Conservation (phyloP, 2,329 filamentous ascomycete genomes). For the Xylariaceae sp. region DNA sequence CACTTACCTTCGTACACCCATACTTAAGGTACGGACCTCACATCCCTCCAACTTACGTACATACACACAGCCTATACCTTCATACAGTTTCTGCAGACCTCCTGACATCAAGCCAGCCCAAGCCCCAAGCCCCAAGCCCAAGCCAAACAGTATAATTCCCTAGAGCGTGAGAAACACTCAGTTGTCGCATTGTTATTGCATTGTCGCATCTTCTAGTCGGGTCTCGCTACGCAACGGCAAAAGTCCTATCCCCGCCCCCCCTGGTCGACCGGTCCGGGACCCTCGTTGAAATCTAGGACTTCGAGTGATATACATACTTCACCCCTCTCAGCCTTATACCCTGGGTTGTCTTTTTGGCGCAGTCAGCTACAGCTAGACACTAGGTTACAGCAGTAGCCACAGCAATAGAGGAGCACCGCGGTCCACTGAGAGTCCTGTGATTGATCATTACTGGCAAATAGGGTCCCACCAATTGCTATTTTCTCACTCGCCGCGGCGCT, state of each 20-base stretch:
- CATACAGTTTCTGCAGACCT: background rate
- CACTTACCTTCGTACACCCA: background rate
- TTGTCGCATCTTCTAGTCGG: too few relatives aligned
- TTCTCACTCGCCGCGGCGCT: constrained; percentile 24
- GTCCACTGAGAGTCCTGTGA: constrained; percentile 14
- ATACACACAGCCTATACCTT: background rate
- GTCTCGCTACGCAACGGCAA: background rate
- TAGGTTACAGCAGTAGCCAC: too few relatives aligned
- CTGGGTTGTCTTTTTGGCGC: constrained; percentile 14
- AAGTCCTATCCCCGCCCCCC: background rate
- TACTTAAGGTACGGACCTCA: constrained; percentile 1
- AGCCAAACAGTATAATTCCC: background rate
- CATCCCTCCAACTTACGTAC: background rate
- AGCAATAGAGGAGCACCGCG: constrained; percentile 20
- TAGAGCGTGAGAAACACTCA: background rate
- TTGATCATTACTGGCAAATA: constrained; percentile 18
- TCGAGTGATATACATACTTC: background rate
- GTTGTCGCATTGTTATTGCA: background rate
- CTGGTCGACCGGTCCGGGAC: background rate
- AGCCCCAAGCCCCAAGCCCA: too few relatives aligned
- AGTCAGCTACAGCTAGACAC: constrained; percentile 30
- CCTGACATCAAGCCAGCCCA: too few relatives aligned
- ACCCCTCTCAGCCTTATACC: constrained; percentile 3
- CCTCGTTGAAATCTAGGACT: constrained; percentile 4
- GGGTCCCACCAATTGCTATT: constrained; percentile 30